Percentiles rank a stretch among this genome's conserved stretches.
Conservation (phyloP, 805 yeast species). For the Maudiozyma bulderi region DNA sequence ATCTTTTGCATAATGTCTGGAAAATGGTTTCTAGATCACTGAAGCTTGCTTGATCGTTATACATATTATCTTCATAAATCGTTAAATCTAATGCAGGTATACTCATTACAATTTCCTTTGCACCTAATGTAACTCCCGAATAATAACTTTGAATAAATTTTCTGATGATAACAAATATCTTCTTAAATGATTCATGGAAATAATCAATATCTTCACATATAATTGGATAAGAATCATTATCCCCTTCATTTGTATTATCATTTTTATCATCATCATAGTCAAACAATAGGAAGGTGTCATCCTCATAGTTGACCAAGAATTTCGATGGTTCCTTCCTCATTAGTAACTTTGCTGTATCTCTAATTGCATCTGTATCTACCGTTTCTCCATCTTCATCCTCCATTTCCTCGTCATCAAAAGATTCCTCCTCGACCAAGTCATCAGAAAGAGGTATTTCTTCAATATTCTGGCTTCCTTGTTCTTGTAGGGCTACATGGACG, state of each 20-base stretch:
- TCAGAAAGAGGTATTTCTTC: background rate
- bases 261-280: constrained; percentile 8
- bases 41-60: constrained; percentile 24
- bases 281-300: constrained; percentile 18
- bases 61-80: constrained; percentile 27
- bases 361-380: constrained; percentile 8
- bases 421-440: background rate
- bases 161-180: constrained; percentile 18
- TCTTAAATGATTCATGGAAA: constrained; percentile 11
- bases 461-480: background rate
- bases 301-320: constrained; percentile 13
- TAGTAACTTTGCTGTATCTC: constrained; percentile 17
- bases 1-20: constrained; percentile 21
- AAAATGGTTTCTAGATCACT: constrained; percentile 26
- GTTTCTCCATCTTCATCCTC: constrained; percentile 6
- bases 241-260: background rate
- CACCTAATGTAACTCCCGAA: constrained; percentile 16
- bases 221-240: constrained; percentile 9
- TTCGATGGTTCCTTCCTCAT: constrained; percentile 12
- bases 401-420: background rate
- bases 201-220: constrained; percentile 15
- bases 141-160: constrained; percentile 16
- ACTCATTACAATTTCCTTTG: constrained; percentile 21
- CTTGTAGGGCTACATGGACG: background rate
- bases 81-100: constrained; percentile 24